Base-by-base conservation (phyloP, 768 basidiomycete species). In the Podaxis pistillaris region DNA sequence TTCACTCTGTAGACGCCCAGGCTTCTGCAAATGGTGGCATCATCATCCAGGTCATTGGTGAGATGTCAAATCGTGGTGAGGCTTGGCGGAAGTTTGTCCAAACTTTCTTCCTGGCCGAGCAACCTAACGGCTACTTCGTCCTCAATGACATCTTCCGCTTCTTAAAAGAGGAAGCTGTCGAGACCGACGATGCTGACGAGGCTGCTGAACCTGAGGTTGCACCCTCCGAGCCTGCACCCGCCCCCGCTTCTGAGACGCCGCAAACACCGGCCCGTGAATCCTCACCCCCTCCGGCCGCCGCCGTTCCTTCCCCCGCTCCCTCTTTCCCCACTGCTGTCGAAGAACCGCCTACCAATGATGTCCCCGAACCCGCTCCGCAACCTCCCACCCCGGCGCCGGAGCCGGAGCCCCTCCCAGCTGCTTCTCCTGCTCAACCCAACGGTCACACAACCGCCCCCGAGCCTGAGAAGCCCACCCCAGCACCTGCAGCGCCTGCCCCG, bases 111-210 rank as follows among this genome's bases (percentile, higher is more conserved):
- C 89, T 99, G 59, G 97, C 97, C 41, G 95, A 98, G 76, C 97
- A 99, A 78, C 94, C 94, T 13, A 97, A 96, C 68, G 97, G 97
- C 47, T 99, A 98, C 81, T 99, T 96, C 73, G 97, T 99, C 67
- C 88, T 99, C 77, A 99, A 99, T 78, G 97, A 99, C 79, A 98
- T 98, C 80, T 99, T 98, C 88, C 91, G 97, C 64, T 98, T 97
- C 84, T 82, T 99, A 66, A 98, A 97, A 81, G 97, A 98, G 78
- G 95, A 98, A 72, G 79, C 85, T 7, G 88, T 92, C 58, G 94
- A 94, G 67, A 82, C 82, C 30, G 94, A 93, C 60, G 91, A 91
- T 51, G 83, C 72, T 71, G 78, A 74, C 64, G 87, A 82, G 38
- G 75, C 79, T 37, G 78, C 74, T 17, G 76, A 73, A 28, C 69